Evolutionary conservation across 164 flowering plant species (phyloP).

Genomic region (Sedum album): DNA sequence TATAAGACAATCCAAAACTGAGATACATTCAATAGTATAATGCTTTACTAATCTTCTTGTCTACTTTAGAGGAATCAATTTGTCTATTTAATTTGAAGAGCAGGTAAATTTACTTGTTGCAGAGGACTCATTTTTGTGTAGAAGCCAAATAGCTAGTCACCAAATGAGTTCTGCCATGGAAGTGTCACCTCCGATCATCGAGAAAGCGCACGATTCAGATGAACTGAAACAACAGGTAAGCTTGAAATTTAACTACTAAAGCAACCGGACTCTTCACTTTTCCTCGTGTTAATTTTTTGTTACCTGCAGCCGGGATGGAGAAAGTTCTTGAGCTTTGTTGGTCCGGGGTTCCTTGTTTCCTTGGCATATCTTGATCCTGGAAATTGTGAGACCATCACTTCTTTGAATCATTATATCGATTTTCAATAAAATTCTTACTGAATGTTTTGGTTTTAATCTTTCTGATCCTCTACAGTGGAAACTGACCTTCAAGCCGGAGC

Average conservation of each 20-base stretch:
- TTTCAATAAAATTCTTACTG: not conserved
- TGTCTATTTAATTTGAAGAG: too few species aligned
- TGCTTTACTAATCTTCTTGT: too few species aligned
- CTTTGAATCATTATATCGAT: too few species aligned
- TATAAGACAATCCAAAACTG: too few species aligned
- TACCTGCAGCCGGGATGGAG: conserved; percentile 36
- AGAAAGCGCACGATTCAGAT: not conserved
- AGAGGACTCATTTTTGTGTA: too few species aligned
- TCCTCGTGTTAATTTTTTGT: not conserved
- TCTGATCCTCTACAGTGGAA: conserved; percentile 44
- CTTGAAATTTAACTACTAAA: too few species aligned
- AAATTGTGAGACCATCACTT: conserved; percentile 31
- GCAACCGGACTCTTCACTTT: not conserved
- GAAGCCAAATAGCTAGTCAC: too few species aligned
- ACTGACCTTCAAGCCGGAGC: conserved; percentile 87
- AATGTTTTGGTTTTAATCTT: not conserved
- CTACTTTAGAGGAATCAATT: too few species aligned
- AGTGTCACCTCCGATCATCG: too few species aligned
- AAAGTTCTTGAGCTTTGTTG: conserved; percentile 46
- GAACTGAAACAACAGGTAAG: not conserved
- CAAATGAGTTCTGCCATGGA: too few species aligned
- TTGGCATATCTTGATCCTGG: conserved; percentile 77
- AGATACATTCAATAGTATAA: too few species aligned
- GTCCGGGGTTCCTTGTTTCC: conserved; percentile 81
- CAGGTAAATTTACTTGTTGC: too few species aligned